Percentiles rank a stretch among this genome's conserved stretches.
Evolutionary conservation across 2,329 filamentous ascomycete species (phyloP).

Genomic region (Cryphonectria parasitica): DNA sequence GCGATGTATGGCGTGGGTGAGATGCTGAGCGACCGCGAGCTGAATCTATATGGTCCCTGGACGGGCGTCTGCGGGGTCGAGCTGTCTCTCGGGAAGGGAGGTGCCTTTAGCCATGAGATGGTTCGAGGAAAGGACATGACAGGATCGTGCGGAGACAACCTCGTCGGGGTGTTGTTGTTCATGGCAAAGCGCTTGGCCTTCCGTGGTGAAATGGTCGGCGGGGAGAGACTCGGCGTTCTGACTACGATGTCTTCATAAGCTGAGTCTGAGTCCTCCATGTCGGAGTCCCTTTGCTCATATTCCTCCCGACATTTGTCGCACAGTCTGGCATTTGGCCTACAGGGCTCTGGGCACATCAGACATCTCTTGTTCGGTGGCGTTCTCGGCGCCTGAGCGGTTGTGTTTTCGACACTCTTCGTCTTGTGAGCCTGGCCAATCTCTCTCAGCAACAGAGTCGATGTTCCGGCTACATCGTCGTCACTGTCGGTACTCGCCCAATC

Average conservation of each 20-base stretch:
- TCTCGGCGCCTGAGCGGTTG: background rate
- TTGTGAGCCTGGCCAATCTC: no score
- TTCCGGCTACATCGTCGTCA: background rate
- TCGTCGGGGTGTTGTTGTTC: slow-evolving; percentile 1
- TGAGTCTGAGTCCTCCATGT: slow-evolving; percentile 15
- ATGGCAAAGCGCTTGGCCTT: background rate
- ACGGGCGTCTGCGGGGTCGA: slow-evolving; percentile 8
- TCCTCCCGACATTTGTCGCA: slow-evolving; percentile 13
- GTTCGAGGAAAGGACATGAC: background rate
- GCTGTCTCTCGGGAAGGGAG: background rate
- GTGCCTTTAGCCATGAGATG: background rate
- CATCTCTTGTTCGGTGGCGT: background rate
- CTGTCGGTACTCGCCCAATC: background rate
- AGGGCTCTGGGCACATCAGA: slow-evolving; percentile 14
- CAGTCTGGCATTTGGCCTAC: slow-evolving; percentile 5
- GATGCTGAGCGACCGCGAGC: slow-evolving; percentile 17
- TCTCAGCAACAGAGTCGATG: background rate
- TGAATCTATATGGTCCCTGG: background rate
- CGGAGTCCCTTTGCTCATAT: slow-evolving; percentile 5
- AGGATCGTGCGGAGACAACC: background rate
- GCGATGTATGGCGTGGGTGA: slow-evolving; percentile 22
- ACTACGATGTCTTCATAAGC: slow-evolving; percentile 16
- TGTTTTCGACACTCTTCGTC: background rate
- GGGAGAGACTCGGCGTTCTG: background rate
- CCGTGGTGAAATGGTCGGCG: background rate